Conservation (phyloP, 345 rosid species). For the Ailanthus altissimus region DNA sequence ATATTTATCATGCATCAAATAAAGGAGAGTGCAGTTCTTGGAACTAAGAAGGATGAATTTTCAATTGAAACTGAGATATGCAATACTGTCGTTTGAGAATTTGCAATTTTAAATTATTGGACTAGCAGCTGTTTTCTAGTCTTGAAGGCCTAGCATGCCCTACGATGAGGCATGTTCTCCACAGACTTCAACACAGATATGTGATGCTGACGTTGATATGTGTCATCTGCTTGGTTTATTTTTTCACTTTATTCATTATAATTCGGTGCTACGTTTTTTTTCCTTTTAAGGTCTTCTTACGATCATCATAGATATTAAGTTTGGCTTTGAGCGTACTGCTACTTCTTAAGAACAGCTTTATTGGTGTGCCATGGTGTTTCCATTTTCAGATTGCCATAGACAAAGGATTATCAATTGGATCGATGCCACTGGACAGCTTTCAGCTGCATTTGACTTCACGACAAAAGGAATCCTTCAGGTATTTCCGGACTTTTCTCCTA, state of each 20-base stretch:
- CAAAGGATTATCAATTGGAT: conserved; percentile 87
- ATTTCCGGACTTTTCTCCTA: conserved; percentile 12
- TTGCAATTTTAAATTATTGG: background rate
- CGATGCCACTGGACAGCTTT: conserved; percentile 70
- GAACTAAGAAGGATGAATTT: conserved; percentile 9
- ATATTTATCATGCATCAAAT: background rate
- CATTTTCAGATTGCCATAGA: conserved; percentile 69
- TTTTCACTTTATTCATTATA: conserved; percentile 3
- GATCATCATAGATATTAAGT: background rate
- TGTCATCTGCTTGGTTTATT: background rate
- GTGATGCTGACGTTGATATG: background rate
- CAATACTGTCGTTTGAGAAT: background rate
- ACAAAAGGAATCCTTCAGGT: conserved; percentile 92
- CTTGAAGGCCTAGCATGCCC: background rate
- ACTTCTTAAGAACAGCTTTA: background rate
- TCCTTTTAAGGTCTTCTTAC: background rate
- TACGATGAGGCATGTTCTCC: background rate
- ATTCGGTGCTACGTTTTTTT: background rate
- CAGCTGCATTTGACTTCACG: conserved; percentile 93
- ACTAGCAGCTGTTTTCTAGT: background rate
- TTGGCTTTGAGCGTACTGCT: background rate
- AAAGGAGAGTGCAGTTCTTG: background rate
- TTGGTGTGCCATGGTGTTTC: background rate
- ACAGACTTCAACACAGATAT: background rate
- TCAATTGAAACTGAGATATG: background rate